Percentiles rank a stretch among this genome's conserved stretches.
phyloP scores from a whole-genome alignment of 2,329 filamentous ascomycete genomes.

The Fonsecaea monophora region DNA sequence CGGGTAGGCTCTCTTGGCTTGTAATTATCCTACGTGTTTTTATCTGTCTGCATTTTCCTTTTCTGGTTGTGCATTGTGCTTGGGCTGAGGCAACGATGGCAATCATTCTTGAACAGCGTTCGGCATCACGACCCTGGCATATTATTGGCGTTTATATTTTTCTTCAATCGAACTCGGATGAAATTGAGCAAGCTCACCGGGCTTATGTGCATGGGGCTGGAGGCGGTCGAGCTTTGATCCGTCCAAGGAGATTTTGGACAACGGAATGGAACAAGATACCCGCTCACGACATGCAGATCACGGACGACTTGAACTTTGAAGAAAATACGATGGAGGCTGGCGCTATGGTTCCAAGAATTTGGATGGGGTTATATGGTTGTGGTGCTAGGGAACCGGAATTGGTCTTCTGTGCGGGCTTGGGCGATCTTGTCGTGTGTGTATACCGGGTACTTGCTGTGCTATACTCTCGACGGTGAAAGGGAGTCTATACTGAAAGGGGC shows the following conservation, averaged over 20 bases:
- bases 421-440: background rate
- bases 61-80: background rate
- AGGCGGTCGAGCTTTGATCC: slow-evolving; percentile 28
- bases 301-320: slow-evolving; percentile 8
- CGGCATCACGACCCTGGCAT: slow-evolving; percentile 18
- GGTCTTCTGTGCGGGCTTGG: slow-evolving; percentile 7
- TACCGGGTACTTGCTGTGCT: background rate
- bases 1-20: slow-evolving; percentile 6
- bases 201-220: slow-evolving; percentile 17
- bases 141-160: slow-evolving; percentile 23
- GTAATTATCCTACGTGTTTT: slow-evolving; percentile 24
- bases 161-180: background rate
- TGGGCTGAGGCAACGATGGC: background rate
- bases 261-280: slow-evolving; percentile 28
- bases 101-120: slow-evolving; percentile 14
- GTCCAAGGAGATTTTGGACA: slow-evolving; percentile 27
- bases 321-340: slow-evolving; percentile 19
- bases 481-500: background rate
- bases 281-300: slow-evolving; percentile 23
- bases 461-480: background rate
- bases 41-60: slow-evolving; percentile 4
- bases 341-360: slow-evolving; percentile 17
- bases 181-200: slow-evolving; percentile 6
- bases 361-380: background rate
- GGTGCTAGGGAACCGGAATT: background rate